These are phyloP conservation scores for Nectriaceae sp. DNA, from an alignment of 2,329 filamentous ascomycete genomes.

Conservation along the genomic window DNA sequence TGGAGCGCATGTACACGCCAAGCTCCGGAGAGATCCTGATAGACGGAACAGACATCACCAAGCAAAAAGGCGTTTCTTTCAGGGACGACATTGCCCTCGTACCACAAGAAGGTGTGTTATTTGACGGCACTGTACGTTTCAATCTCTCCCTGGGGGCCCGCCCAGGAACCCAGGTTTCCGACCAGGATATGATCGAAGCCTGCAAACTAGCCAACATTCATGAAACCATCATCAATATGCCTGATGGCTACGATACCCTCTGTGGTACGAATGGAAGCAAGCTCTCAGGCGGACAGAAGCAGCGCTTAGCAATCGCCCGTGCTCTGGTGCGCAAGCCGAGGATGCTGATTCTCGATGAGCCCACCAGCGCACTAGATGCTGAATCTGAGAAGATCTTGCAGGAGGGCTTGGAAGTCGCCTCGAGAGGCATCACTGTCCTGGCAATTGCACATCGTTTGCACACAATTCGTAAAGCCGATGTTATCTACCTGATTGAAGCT, in stretches of 20 bases:
- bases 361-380: slow-evolving; percentile 67
- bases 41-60: slow-evolving; percentile 45
- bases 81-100: slow-evolving; percentile 55
- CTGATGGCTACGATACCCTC: slow-evolving; percentile 58
- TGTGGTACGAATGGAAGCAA: slow-evolving; percentile 64
- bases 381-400: slow-evolving; percentile 61
- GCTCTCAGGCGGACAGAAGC: slow-evolving; percentile 70
- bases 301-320: slow-evolving; percentile 65
- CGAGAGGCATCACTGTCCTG: slow-evolving; percentile 42
- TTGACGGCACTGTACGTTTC: slow-evolving; percentile 54
- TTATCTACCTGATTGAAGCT: slow-evolving; percentile 45
- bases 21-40: slow-evolving; percentile 39
- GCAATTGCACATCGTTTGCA: slow-evolving; percentile 47
- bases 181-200: slow-evolving; percentile 64
- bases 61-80: slow-evolving; percentile 39
- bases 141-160: slow-evolving; percentile 55
- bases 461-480: slow-evolving; percentile 45
- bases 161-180: slow-evolving; percentile 53
- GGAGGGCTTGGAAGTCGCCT: slow-evolving; percentile 52
- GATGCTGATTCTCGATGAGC: too few species aligned
- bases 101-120: slow-evolving; percentile 55
- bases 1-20: slow-evolving; percentile 50
- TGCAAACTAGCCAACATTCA: slow-evolving; percentile 33
- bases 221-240: slow-evolving; percentile 55
- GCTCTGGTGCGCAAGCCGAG: too few species aligned